Conservation (phyloP, 169 alveolate species). For the Plasmodium sp. region DNA sequence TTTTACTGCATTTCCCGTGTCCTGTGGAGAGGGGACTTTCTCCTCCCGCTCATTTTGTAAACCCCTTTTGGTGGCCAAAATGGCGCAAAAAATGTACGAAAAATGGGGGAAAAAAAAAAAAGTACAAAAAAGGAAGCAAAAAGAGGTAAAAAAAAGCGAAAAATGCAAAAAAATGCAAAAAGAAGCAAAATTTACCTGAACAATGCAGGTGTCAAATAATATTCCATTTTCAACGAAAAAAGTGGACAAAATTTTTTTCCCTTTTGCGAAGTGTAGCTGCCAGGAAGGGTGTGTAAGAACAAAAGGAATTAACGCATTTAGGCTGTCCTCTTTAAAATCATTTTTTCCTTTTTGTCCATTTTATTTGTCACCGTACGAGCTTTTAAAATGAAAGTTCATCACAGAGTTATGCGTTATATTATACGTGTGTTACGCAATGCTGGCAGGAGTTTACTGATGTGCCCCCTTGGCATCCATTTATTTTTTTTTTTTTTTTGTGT, state of each 20-base stretch:
- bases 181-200: neutral
- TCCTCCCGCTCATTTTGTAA: neutral
- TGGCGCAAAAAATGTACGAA: neutral
- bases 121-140: too few species aligned
- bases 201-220: neutral
- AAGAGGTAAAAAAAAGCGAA: neutral
- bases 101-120: neutral
- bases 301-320: neutral
- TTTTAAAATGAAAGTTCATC: neutral
- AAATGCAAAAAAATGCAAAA: neutral
- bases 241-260: neutral
- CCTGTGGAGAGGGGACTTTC: neutral
- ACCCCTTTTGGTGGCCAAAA: neutral
- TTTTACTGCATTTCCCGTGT: neutral
- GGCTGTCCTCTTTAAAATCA: neutral
- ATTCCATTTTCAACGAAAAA: neutral
- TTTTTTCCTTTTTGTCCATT: neutral
- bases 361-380: neutral
- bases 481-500: too few species aligned
- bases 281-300: neutral
- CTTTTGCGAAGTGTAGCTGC: neutral
- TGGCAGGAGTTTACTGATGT: neutral
- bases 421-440: neutral
- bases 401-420: neutral
- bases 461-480: neutral